Evolutionary conservation across 2,329 filamentous ascomycete genomes (phyloP).

Genomic region (Xylariomycetidae sp.): DNA sequence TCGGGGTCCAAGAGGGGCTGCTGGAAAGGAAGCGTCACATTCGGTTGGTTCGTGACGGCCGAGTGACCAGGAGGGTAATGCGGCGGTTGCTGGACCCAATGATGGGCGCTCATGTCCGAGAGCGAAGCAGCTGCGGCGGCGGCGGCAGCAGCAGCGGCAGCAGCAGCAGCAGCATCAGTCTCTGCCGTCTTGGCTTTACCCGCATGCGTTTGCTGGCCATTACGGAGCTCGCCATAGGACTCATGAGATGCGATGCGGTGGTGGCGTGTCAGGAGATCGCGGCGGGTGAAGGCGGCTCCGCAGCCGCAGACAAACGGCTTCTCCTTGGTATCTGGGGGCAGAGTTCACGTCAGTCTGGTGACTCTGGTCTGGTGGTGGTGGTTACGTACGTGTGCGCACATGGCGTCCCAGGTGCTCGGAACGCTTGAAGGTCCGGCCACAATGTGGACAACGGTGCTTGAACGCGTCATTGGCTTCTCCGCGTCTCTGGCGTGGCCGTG

Average conservation of each 20-base stretch:
- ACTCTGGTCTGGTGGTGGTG: not conserved
- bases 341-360: not conserved
- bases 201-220: not conserved
- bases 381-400: constrained; percentile 2
- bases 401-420: constrained; percentile 3
- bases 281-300: constrained; percentile 3
- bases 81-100: constrained; percentile 2
- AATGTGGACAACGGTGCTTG: not conserved
- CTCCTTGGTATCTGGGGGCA: constrained; percentile 1
- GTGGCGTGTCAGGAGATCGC: constrained; percentile 3
- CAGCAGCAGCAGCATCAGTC: constrained; percentile 1
- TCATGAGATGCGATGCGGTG: constrained; percentile 2
- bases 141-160: not conserved
- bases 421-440: constrained; percentile 2
- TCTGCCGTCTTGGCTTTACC: not conserved
- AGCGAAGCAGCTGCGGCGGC: constrained; percentile 2
- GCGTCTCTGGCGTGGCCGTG: not conserved
- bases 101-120: constrained; percentile 1
- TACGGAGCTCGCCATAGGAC: not conserved
- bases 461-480: not conserved
- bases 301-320: constrained; percentile 3
- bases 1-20: not conserved
- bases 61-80: too few species aligned
- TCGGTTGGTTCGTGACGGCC: too few species aligned
- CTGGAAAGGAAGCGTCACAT: too few species aligned